These are phyloP conservation scores for Litsea cubeba DNA, from an alignment of 164 flowering plant genomes.

Conservation along the genomic window DNA sequence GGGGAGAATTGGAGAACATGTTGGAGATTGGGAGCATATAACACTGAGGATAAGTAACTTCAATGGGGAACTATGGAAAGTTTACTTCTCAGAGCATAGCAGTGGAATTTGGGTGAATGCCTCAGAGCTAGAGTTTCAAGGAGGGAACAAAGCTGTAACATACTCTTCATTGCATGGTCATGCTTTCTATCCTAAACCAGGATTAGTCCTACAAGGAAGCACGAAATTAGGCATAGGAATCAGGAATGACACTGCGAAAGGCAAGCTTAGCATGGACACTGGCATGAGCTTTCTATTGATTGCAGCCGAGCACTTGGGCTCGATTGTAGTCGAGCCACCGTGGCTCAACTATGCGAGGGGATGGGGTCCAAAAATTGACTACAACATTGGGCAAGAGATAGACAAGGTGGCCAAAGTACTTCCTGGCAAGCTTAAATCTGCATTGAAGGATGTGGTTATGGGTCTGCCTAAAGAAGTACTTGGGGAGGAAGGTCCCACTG, in stretches of 20 bases:
- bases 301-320: slow-evolving; percentile 28
- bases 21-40: slow-evolving; percentile 65
- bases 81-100: slow-evolving; percentile 40
- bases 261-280: slow-evolving; percentile 29
- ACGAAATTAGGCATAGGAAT: slow-evolving; percentile 31
- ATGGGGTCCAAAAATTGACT: slow-evolving; percentile 35
- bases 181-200: slow-evolving; percentile 34
- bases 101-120: slow-evolving; percentile 38
- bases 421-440: slow-evolving; percentile 21
- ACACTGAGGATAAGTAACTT: slow-evolving; percentile 54
- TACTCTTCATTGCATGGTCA: slow-evolving; percentile 53
- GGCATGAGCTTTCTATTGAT: slow-evolving; percentile 22
- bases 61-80: slow-evolving; percentile 40
- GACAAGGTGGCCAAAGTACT: slow-evolving; percentile 20
- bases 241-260: slow-evolving; percentile 37
- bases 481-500: slow-evolving; percentile 41
- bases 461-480: slow-evolving; percentile 28
- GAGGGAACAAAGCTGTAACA: slow-evolving; percentile 31
- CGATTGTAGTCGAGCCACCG: slow-evolving; percentile 23
- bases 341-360: slow-evolving; percentile 28
- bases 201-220: slow-evolving; percentile 35
- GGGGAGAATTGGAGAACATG: slow-evolving; percentile 52
- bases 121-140: slow-evolving; percentile 36
- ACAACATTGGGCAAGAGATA: slow-evolving; percentile 17
- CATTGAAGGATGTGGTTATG: slow-evolving; percentile 16